Conservation (phyloP, 2,329 filamentous ascomycete genomes). For the Cytospora piceae region DNA sequence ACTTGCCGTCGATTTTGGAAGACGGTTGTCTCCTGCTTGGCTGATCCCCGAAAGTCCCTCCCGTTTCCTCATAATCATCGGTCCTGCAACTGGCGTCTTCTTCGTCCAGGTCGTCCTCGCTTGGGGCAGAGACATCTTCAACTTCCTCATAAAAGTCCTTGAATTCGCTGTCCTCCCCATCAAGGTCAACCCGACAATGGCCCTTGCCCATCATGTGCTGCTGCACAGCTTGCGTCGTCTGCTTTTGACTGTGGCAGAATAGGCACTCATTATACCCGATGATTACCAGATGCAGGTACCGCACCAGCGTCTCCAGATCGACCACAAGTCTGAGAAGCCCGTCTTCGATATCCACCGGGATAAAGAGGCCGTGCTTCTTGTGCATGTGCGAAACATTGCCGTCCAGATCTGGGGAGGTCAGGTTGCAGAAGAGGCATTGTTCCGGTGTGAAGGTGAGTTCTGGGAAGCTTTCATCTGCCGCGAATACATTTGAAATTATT, state of each 20-base stretch:
- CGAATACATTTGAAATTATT: background rate
- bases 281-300: slow-evolving; percentile 51
- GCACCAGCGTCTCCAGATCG: slow-evolving; percentile 49
- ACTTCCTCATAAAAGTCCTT: slow-evolving; percentile 41
- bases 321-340: slow-evolving; percentile 42
- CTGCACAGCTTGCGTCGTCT: slow-evolving; percentile 46
- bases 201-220: slow-evolving; percentile 52
- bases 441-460: slow-evolving; percentile 32
- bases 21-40: background rate
- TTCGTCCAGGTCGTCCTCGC: background rate
- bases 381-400: slow-evolving; percentile 50
- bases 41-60: background rate
- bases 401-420: slow-evolving; percentile 35
- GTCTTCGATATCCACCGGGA: slow-evolving; percentile 39
- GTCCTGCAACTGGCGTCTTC: background rate
- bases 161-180: slow-evolving; percentile 39
- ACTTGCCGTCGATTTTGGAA: slow-evolving; percentile 31
- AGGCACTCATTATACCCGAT: slow-evolving; percentile 51
- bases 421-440: slow-evolving; percentile 47
- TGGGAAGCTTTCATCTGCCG: background rate
- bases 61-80: slow-evolving; percentile 2
- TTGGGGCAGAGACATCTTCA: background rate
- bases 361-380: slow-evolving; percentile 47
- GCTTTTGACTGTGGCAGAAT: slow-evolving; percentile 47
- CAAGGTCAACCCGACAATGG: slow-evolving; percentile 47